Evolutionary conservation across 2,329 filamentous ascomycete genomes (phyloP).

Genomic region (Fusarium torreyae): DNA sequence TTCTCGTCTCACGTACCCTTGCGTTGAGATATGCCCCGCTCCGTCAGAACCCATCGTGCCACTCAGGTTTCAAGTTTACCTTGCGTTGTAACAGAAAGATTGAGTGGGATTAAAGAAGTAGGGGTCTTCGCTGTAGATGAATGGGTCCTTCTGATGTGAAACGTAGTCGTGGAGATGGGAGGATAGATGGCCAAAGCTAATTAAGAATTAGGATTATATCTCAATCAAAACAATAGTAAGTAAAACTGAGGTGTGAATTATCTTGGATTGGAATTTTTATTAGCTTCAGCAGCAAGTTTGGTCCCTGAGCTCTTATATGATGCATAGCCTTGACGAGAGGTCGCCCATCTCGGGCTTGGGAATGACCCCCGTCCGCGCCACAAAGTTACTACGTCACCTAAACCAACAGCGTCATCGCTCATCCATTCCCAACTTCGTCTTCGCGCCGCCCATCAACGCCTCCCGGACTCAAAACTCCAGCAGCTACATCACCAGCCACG

Average conservation of each 20-base stretch:
- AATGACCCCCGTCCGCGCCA: slow-evolving; percentile 39
- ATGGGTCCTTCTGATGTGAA: slow-evolving; percentile 23
- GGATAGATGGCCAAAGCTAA: background rate
- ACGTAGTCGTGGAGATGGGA: slow-evolving; percentile 8
- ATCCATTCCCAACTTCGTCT: background rate
- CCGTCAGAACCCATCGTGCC: slow-evolving; percentile 47
- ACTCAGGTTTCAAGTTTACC: slow-evolving; percentile 37
- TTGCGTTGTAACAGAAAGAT: slow-evolving; percentile 19
- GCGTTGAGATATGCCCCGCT: slow-evolving; percentile 39
- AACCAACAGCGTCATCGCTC: slow-evolving; percentile 43
- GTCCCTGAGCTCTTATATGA: slow-evolving; percentile 27
- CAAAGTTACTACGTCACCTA: slow-evolving; percentile 46
- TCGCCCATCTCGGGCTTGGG: slow-evolving; percentile 17
- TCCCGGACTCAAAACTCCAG: slow-evolving; percentile 23
- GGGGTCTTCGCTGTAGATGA: slow-evolving; percentile 4
- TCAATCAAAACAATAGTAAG: background rate
- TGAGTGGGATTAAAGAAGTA: slow-evolving; percentile 1
- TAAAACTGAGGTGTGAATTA: background rate
- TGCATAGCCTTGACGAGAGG: slow-evolving; percentile 4
- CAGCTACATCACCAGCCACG: slow-evolving; percentile 28
- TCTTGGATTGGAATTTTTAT: too few relatives aligned
- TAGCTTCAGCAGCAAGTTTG: slow-evolving; percentile 4
- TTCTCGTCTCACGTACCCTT: slow-evolving; percentile 35
- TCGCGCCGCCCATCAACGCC: slow-evolving; percentile 16
- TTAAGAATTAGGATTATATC: slow-evolving; percentile 1